A percentile compares a stretch with the other conserved stretches of the same genome.
Evolutionary conservation across 495 filamentous ascomycete species (phyloP).

Genomic region (Pseudomonodictys pantanalensis): DNA sequence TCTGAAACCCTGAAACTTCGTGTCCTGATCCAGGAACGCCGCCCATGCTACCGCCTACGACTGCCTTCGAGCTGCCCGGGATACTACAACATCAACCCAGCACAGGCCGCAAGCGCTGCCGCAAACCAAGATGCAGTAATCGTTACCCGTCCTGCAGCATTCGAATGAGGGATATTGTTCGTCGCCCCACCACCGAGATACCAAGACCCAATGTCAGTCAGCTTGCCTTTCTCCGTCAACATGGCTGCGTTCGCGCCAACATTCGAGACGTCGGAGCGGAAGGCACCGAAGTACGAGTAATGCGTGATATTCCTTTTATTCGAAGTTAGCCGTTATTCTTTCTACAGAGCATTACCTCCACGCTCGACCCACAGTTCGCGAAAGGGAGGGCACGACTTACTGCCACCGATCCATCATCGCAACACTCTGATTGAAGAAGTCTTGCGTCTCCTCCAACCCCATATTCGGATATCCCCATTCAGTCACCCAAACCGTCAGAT

Average conservation of each 20-base stretch:
- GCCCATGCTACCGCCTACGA: too few species aligned
- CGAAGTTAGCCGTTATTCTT: neutral
- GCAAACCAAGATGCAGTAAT: conserved; percentile 6
- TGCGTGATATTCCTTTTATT: conserved; percentile 50
- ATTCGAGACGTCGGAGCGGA: conserved; percentile 62
- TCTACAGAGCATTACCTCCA: too few species aligned
- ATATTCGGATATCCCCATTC: conserved; percentile 59
- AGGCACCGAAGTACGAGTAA: conserved; percentile 73
- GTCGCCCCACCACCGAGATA: conserved; percentile 60
- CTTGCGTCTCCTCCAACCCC: conserved; percentile 53
- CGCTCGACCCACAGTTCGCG: too few species aligned
- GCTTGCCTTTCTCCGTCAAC: conserved; percentile 56
- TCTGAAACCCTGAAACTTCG: too few species aligned
- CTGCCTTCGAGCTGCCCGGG: too few species aligned
- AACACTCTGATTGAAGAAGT: conserved; percentile 61
- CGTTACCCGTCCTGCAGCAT: neutral
- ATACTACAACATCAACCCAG: conserved; percentile 1
- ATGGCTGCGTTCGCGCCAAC: conserved; percentile 67
- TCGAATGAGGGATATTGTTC: conserved; percentile 40
- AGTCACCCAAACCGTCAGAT: conserved; percentile 67
- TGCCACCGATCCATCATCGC: conserved; percentile 63
- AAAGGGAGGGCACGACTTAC: conserved; percentile 23
- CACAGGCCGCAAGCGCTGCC: neutral
- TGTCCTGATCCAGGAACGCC: too few species aligned
- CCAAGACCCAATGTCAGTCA: conserved; percentile 74